phyloP scores from a whole-genome alignment of 768 basidiomycete genomes.

The Saitozyma podzolica region DNA sequence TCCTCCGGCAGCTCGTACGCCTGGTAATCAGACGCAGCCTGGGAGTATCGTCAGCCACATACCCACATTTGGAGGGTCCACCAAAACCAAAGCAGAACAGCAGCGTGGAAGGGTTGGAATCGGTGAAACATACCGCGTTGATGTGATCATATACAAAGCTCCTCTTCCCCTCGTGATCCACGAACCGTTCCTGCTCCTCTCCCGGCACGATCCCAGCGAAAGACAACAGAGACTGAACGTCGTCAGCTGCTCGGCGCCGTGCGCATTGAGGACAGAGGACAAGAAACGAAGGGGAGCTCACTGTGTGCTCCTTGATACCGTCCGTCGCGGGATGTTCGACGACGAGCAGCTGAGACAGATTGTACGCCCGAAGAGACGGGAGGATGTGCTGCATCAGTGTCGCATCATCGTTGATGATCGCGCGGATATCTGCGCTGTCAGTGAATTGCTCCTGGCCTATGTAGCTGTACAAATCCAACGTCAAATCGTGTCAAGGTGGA shows the following conservation, averaged over 20 bases:
- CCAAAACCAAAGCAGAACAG: not conserved
- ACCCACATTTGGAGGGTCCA: not conserved
- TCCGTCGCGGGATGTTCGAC: constrained; percentile 76
- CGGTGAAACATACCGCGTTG: constrained; percentile 60
- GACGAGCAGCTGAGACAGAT: constrained; percentile 80
- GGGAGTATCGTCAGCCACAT: not conserved
- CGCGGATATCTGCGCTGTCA: constrained; percentile 70
- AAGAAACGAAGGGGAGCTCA: constrained; percentile 48
- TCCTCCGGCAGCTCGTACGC: constrained; percentile 64
- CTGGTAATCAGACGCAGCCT: constrained; percentile 62
- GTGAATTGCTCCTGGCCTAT: not conserved
- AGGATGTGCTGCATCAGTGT: constrained; percentile 74
- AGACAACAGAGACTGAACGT: constrained; percentile 73
- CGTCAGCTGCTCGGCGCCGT: not conserved
- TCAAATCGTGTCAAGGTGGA: too few species aligned
- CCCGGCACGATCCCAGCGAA: constrained; percentile 63
- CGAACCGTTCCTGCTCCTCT: constrained; percentile 66
- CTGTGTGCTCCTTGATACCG: constrained; percentile 61
- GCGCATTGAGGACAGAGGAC: too few species aligned
- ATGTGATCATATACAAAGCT: constrained; percentile 85
- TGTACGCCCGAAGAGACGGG: constrained; percentile 79
- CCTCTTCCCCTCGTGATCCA: constrained; percentile 77
- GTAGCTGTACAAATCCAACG: constrained; percentile 5
- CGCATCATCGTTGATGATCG: constrained; percentile 82
- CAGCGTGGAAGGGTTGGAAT: too few species aligned